Evolutionary conservation across 2,329 filamentous ascomycete genomes (phyloP).

Genomic region (Talaromyces funiculosus): DNA sequence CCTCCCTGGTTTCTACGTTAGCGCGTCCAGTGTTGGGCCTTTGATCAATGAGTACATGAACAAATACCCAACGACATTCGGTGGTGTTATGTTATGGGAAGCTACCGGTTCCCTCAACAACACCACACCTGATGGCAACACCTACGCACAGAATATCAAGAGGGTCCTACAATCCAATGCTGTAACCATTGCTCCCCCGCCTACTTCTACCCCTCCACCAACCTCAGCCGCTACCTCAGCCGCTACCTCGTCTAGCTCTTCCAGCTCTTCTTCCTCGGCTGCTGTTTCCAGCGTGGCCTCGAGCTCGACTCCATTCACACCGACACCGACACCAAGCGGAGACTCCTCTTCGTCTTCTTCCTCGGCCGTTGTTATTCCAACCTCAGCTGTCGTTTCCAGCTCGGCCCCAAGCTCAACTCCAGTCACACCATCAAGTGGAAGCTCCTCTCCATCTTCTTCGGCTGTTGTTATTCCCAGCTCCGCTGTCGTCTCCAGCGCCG

Average conservation of each 20-base stretch:
- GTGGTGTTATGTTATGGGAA: slow-evolving; percentile 58
- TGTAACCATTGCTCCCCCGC: slow-evolving; percentile 17
- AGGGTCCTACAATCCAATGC: slow-evolving; percentile 12
- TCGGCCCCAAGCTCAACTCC: background rate
- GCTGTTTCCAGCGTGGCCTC: background rate
- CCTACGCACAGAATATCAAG: slow-evolving; percentile 20
- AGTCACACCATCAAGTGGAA: background rate
- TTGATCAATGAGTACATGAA: slow-evolving; percentile 38
- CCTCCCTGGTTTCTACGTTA: slow-evolving; percentile 39
- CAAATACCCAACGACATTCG: slow-evolving; percentile 40
- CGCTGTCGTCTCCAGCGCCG: background rate
- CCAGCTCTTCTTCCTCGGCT: background rate
- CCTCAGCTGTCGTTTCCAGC: background rate
- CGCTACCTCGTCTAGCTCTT: background rate
- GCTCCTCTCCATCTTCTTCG: background rate
- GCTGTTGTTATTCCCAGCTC: background rate
- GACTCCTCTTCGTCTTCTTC: background rate
- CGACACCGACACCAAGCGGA: too few relatives aligned
- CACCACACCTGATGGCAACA: slow-evolving; percentile 7
- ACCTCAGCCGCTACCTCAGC: background rate
- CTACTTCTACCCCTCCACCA: background rate
- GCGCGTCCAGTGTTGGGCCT: slow-evolving; percentile 39
- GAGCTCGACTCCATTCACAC: too few relatives aligned
- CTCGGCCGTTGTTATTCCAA: background rate
- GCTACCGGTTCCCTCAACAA: slow-evolving; percentile 28